Conservation (phyloP, 2,329 filamentous ascomycete genomes). For the Coleophoma cylindrospora region DNA sequence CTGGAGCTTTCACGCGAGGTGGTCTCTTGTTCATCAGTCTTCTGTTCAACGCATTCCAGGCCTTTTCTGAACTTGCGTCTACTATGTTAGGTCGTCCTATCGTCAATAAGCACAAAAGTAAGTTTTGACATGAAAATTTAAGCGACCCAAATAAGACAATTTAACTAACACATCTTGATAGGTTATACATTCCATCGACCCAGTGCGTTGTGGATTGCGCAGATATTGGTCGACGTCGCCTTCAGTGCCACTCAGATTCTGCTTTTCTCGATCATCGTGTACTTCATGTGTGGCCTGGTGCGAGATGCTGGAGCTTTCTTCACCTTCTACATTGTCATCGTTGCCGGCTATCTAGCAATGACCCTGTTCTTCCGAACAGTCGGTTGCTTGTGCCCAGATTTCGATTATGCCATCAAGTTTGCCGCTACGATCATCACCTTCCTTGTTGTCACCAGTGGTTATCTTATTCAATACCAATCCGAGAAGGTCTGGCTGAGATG, state of each 20-base stretch:
- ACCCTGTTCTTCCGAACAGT: conserved; percentile 74
- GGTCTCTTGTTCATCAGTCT: conserved; percentile 77
- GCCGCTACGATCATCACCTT: conserved; percentile 74
- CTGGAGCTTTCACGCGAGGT: conserved; percentile 74
- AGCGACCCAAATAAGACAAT: too few relatives aligned
- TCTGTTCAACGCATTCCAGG: conserved; percentile 83
- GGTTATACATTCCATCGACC: conserved; percentile 80
- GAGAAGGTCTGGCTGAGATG: conserved; percentile 74
- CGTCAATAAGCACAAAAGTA: conserved; percentile 70
- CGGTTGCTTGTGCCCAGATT: conserved; percentile 71
- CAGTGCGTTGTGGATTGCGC: conserved; percentile 76
- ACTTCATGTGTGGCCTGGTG: conserved; percentile 70
- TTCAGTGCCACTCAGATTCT: conserved; percentile 69
- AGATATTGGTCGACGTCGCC: conserved; percentile 72
- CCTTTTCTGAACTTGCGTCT: conserved; percentile 70
- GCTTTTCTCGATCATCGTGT: conserved; percentile 69
- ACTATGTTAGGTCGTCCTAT: conserved; percentile 75
- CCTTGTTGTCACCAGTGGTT: conserved; percentile 78
- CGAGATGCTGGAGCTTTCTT: conserved; percentile 74
- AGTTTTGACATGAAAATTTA: too few relatives aligned
- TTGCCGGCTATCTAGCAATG: conserved; percentile 66
- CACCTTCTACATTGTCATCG: conserved; percentile 67
- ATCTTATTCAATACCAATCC: conserved; percentile 73
- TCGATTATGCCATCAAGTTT: conserved; percentile 81
- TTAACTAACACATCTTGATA: too few relatives aligned